phyloP scores from a whole-genome alignment of 208 protist genomes.

The Leishmania aethiopica region DNA sequence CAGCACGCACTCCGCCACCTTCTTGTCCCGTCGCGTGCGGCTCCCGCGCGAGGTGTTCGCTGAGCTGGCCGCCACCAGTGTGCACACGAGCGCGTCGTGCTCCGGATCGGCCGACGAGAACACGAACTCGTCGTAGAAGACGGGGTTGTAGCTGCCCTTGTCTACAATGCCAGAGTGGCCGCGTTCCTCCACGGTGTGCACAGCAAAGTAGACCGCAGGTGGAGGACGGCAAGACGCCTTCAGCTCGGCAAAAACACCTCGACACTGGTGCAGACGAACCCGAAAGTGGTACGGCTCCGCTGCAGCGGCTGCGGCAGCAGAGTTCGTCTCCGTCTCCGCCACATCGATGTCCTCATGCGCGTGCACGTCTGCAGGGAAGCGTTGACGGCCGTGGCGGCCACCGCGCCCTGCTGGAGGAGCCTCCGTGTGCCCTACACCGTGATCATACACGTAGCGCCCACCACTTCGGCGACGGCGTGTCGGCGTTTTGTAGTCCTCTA shows the following conservation, averaged over 20 bases:
- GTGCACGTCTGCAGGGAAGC: neutral
- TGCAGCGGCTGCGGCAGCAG: neutral
- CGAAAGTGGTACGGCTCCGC: constrained; percentile 37
- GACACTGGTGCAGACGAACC: constrained; percentile 57
- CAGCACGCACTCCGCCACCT: constrained; percentile 74
- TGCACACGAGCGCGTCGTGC: constrained; percentile 68
- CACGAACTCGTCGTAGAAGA: constrained; percentile 84
- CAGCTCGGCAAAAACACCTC: constrained; percentile 45
- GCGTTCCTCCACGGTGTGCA: constrained; percentile 67
- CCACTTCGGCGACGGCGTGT: constrained; percentile 9
- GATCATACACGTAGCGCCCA: constrained; percentile 20
- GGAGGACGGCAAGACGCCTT: constrained; percentile 22
- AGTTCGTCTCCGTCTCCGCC: neutral
- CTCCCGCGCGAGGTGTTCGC: neutral
- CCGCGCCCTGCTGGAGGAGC: neutral
- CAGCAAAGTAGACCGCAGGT: constrained; percentile 51
- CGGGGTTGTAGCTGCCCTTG: constrained; percentile 42
- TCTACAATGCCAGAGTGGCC: constrained; percentile 55
- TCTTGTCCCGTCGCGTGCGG: constrained; percentile 29
- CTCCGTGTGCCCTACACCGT: constrained; percentile 6
- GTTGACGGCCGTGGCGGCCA: neutral
- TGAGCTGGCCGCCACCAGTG: constrained; percentile 46
- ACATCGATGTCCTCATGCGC: neutral
- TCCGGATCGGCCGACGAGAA: constrained; percentile 59
- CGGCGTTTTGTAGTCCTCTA: constrained; percentile 37